phyloP scores from a whole-genome alignment of 495 filamentous ascomycete genomes.

The Amphirosellinia nigrospora region DNA sequence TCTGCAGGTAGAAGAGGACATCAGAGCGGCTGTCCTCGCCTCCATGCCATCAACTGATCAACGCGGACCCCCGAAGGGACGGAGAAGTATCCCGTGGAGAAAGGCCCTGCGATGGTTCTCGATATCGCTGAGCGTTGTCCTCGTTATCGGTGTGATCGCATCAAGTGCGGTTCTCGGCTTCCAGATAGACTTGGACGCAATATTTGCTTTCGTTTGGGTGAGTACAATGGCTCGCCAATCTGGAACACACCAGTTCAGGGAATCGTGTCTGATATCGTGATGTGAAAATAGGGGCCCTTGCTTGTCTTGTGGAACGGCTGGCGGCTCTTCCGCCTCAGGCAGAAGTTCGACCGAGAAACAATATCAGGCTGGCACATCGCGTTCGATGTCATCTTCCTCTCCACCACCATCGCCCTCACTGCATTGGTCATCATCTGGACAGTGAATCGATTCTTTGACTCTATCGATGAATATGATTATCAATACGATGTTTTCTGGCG shows the following conservation, averaged over 20 bases:
- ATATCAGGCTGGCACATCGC: constrained; percentile 13
- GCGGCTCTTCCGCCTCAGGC: constrained; percentile 10
- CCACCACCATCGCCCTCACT: background rate
- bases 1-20: constrained; percentile 4
- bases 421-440: background rate
- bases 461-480: background rate
- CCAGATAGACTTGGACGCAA: background rate
- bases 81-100: background rate
- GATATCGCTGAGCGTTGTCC: background rate
- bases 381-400: background rate
- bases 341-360: constrained; percentile 2
- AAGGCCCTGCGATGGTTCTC: constrained; percentile 4
- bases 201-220: constrained; percentile 9
- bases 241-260: background rate
- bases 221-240: background rate
- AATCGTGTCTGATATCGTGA: background rate
- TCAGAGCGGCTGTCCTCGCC: constrained; percentile 13
- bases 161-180: background rate
- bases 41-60: background rate
- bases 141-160: background rate
- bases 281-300: constrained; percentile 2
- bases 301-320: constrained; percentile 15
- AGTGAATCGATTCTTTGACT: background rate
- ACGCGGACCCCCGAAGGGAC: background rate
- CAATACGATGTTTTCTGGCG: background rate